These are phyloP conservation scores for Perilla frutescens DNA, from an alignment of 257 asterid species.

Conservation along the genomic window DNA sequence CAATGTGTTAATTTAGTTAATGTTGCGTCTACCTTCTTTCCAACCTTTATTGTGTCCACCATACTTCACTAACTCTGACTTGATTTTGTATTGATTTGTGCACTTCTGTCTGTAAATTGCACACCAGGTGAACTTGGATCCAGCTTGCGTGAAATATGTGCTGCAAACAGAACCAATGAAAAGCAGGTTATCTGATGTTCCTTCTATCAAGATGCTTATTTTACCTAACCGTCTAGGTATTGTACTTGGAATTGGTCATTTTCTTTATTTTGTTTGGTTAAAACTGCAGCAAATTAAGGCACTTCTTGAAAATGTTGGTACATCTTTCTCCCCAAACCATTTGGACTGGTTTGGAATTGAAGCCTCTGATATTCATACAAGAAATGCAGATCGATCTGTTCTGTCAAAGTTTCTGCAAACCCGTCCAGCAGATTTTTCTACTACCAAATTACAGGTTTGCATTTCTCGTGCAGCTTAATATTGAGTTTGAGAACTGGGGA, in stretches of 20 bases:
- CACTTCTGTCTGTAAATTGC: slow-evolving; percentile 32
- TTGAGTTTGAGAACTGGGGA: slow-evolving; percentile 15
- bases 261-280: slow-evolving; percentile 32
- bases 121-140: slow-evolving; percentile 73
- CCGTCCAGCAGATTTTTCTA: slow-evolving; percentile 79
- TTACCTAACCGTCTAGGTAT: slow-evolving; percentile 9
- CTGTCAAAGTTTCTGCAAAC: slow-evolving; percentile 84
- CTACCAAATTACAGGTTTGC: slow-evolving; percentile 79
- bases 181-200: slow-evolving; percentile 68
- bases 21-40: slow-evolving; percentile 27
- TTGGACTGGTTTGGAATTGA: slow-evolving; percentile 90
- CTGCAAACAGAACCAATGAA: slow-evolving; percentile 89
- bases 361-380: slow-evolving; percentile 58
- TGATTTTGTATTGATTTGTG: slow-evolving; percentile 29
- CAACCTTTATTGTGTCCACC: slow-evolving; percentile 6
- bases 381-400: slow-evolving; percentile 76
- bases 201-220: slow-evolving; percentile 33
- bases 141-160: slow-evolving; percentile 87
- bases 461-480: slow-evolving; percentile 29
- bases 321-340: slow-evolving; percentile 81
- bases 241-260: slow-evolving; percentile 17
- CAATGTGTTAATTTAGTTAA: not conserved
- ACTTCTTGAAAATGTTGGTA: slow-evolving; percentile 83
- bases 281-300: slow-evolving; percentile 91
- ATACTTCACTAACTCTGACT: slow-evolving; percentile 27